Evolutionary conservation across 805 yeast genomes (phyloP).

Genomic region (Myxozyma sirexii): DNA sequence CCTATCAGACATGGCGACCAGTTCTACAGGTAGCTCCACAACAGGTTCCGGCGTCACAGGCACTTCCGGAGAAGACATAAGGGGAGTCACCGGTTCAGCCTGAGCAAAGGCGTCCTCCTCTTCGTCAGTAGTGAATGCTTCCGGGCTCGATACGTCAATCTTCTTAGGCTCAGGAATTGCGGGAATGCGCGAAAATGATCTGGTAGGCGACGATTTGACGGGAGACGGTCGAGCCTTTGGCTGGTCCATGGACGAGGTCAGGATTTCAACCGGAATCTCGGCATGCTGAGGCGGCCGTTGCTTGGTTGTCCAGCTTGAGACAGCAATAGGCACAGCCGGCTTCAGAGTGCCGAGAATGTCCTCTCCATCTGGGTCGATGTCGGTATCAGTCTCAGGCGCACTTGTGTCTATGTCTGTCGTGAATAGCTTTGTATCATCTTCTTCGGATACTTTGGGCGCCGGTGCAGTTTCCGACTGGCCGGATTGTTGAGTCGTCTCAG

Average conservation of each 20-base stretch:
- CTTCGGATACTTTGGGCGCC: background rate
- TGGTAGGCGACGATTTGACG: conserved; percentile 1
- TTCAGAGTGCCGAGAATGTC: background rate
- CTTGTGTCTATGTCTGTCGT: background rate
- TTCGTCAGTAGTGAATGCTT: background rate
- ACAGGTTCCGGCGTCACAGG: background rate
- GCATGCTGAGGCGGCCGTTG: conserved; percentile 8
- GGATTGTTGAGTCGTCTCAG: background rate
- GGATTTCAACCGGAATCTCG: conserved; percentile 24
- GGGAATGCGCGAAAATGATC: conserved; percentile 29
- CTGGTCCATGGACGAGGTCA: conserved; percentile 12
- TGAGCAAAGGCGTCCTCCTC: conserved; percentile 4
- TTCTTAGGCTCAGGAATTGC: conserved; percentile 17
- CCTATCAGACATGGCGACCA: conserved; percentile 25
- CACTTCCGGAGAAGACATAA: background rate
- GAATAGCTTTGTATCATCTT: background rate
- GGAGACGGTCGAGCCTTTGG: conserved; percentile 11
- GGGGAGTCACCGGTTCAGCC: background rate
- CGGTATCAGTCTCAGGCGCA: conserved; percentile 8
- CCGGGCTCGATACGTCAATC: background rate
- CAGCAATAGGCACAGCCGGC: conserved; percentile 8
- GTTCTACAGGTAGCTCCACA: conserved; percentile 29
- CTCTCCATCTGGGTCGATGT: background rate
- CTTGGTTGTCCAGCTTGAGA: conserved; percentile 10
- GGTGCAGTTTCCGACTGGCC: background rate